Evolutionary conservation across 305 asterid species (phyloP).

Genomic region (Solanum hybrid): DNA sequence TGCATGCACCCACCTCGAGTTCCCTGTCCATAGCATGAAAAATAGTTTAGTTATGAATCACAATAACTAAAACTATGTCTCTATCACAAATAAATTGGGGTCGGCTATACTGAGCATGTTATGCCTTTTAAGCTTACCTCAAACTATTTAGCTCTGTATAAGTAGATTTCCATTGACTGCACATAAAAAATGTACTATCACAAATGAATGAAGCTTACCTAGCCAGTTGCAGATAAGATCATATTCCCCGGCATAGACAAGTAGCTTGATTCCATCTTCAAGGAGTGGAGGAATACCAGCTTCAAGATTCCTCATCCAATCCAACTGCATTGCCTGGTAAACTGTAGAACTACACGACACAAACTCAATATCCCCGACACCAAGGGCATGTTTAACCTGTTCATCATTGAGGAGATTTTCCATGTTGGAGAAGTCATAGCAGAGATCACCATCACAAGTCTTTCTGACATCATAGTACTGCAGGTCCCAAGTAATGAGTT

Average conservation of each 20-base stretch:
- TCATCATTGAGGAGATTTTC: conserved; percentile 32
- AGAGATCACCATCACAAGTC: conserved; percentile 31
- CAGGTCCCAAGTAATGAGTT: background rate
- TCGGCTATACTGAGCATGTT: background rate
- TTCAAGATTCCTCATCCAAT: conserved; percentile 38
- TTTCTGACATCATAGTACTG: conserved; percentile 45
- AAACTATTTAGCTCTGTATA: background rate
- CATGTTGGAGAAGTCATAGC: conserved; percentile 50
- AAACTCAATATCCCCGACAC: conserved; percentile 38
- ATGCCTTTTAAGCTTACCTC: background rate
- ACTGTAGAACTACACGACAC: conserved; percentile 42
- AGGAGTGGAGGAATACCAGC: conserved; percentile 37
- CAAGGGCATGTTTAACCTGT: conserved; percentile 32
- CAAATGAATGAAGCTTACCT: conserved; percentile 16
- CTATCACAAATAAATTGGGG: background rate
- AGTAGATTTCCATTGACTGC: background rate
- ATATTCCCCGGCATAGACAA: conserved; percentile 54
- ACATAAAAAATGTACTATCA: background rate
- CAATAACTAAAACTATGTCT: background rate
- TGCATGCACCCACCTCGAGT: conserved; percentile 47
- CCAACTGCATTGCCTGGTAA: conserved; percentile 21
- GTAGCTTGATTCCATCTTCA: conserved; percentile 38
- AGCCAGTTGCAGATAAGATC: conserved; percentile 67
- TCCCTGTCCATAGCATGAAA: conserved; percentile 25
- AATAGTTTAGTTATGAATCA: background rate